phyloP scores from a whole-genome alignment of 2,329 filamentous ascomycete genomes.

The Stachybotrys chartarum region DNA sequence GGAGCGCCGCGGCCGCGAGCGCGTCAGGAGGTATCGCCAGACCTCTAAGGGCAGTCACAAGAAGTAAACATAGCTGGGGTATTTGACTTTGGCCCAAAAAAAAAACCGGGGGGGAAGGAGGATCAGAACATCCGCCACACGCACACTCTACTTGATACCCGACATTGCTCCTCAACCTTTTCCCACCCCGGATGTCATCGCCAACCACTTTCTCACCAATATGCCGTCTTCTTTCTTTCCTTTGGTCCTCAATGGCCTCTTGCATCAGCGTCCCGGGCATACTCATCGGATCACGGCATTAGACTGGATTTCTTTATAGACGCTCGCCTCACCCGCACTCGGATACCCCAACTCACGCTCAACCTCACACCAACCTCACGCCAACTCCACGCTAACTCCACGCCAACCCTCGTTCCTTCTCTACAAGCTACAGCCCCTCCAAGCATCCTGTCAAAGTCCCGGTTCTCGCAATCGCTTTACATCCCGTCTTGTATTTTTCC shows the following conservation, averaged over 20 bases:
- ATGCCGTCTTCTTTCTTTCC: background rate
- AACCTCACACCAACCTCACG: background rate
- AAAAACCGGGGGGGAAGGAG: background rate
- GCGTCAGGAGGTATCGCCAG: constrained; percentile 23
- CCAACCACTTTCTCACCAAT: background rate
- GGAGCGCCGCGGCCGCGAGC: constrained; percentile 30
- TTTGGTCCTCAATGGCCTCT: background rate
- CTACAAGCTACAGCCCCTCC: background rate
- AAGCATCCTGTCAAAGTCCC: no score
- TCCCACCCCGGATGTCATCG: background rate
- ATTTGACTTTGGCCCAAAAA: background rate
- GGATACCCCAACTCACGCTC: background rate
- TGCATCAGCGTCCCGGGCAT: background rate
- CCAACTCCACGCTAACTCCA: background rate
- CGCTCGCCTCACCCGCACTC: background rate
- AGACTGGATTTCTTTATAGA: background rate
- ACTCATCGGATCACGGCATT: background rate
- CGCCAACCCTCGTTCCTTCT: background rate
- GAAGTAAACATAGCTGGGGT: constrained; percentile 14
- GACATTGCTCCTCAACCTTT: background rate
- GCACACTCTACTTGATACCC: background rate
- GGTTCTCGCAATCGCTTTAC: background rate
- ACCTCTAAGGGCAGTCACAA: constrained; percentile 18
- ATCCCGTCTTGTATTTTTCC: background rate
- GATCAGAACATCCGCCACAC: background rate